Base-by-base conservation (phyloP, 352 stramenopile genomes). In the Globisporangium viniferum region DNA sequence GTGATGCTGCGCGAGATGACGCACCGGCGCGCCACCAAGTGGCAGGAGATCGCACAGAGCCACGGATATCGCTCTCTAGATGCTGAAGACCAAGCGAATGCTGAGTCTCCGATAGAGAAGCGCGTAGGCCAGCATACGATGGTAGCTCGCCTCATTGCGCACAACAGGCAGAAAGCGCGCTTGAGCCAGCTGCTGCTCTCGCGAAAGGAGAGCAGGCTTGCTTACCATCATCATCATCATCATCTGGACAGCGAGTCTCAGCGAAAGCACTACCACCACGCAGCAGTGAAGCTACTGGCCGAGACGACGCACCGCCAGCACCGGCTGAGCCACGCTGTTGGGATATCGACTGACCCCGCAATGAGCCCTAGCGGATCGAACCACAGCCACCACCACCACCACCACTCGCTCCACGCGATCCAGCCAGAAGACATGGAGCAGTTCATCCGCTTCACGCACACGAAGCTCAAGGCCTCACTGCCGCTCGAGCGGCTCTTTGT, bases 1-100 rank as follows among this genome's bases (percentile, higher is more conserved):
- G 71, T 80, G n/a, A 75, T 88, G 70, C 70, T 90, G 57, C 78
- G 72, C 4, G 78, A 87, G 36, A 75, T 88, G 62, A 44, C 71
- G 12, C 63, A 64, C 24, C 59, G 67, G 33, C 68, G 76, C 35
- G 55, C 73, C 0, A 51, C 29, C 67, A 86, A 87, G 41, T 89
- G 77, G 81, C 67, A 71, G 2, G 55, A 79, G 20, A 54, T 86
- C 20, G 29, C 59, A 15, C 27, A 74, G 14, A 75, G 41, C 2
- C 81, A 81, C 44, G 68, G 65, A 2, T 82, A 79, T 59, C 18
- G 12, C n/a, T 7, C 62, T 22, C 27, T 51, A 4, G 31, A 36
- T 27, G 31, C 31, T 33, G 4, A 3, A 12, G 22, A 44, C 1
- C 44, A 22, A n/a, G 31, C 5, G 8, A n/a, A 15, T 14, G 4